A percentile compares a stretch with the other conserved stretches of the same genome.
Evolutionary conservation across 169 alveolate species (phyloP).

Genomic region (Cryptosporidium tyzzeri): DNA sequence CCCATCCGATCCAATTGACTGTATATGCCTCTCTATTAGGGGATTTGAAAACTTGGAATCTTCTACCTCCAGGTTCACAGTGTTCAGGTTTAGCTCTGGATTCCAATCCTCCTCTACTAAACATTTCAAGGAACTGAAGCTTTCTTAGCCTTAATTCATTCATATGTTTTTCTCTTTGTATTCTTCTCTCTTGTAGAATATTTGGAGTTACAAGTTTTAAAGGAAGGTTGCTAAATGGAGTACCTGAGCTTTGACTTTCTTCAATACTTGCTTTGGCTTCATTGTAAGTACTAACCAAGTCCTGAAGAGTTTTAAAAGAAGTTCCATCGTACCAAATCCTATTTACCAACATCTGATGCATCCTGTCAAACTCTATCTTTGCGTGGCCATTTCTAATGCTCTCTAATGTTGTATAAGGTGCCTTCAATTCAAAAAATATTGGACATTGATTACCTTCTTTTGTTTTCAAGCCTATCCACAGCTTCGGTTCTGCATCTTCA

Average conservation of each 20-base stretch:
- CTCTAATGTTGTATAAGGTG: slow-evolving; percentile 50
- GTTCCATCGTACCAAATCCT: slow-evolving; percentile 78
- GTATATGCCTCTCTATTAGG: slow-evolving; percentile 78
- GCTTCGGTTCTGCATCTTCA: slow-evolving; percentile 39
- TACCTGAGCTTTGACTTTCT: not conserved
- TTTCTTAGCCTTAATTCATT: slow-evolving; percentile 34
- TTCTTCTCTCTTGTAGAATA: slow-evolving; percentile 42
- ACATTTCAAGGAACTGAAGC: slow-evolving; percentile 56
- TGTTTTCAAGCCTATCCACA: slow-evolving; percentile 79
- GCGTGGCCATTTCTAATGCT: slow-evolving; percentile 65
- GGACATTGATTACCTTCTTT: slow-evolving; percentile 55
- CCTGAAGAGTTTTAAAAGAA: slow-evolving; percentile 65
- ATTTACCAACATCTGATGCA: slow-evolving; percentile 71
- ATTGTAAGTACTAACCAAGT: slow-evolving; percentile 70
- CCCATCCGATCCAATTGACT: slow-evolving; percentile 80
- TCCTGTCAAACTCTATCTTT: slow-evolving; percentile 65
- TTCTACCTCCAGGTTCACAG: slow-evolving; percentile 80
- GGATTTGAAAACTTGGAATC: slow-evolving; percentile 76
- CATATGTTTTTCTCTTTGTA: slow-evolving; percentile 54
- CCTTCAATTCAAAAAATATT: slow-evolving; percentile 54
- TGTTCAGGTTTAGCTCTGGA: slow-evolving; percentile 82
- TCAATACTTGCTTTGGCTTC: slow-evolving; percentile 18
- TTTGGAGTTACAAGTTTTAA: slow-evolving; percentile 25
- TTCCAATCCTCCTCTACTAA: slow-evolving; percentile 79
- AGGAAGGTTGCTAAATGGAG: not conserved